Conservation (phyloP, 179 eudicot species). For the Spergularia azorica region DNA sequence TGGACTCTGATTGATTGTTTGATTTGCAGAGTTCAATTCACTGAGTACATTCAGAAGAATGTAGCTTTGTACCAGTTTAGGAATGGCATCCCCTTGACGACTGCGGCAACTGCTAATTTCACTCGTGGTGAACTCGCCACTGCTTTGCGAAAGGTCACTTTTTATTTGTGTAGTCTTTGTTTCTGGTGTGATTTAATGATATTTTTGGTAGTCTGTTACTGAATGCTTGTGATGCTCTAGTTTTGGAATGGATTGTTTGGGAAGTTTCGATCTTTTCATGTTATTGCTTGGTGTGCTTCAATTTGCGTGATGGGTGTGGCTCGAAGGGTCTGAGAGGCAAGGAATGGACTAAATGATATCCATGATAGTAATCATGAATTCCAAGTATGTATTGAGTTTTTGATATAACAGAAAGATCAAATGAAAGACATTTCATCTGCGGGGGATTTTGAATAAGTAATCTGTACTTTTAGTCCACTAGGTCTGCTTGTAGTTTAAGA, state of each 20-base stretch:
- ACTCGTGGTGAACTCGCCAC: conserved; percentile 95
- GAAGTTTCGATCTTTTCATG: neutral
- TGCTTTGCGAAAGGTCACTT: conserved; percentile 79
- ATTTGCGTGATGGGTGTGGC: too few relatives aligned
- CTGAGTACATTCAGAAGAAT: conserved; percentile 93
- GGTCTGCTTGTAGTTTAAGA: too few relatives aligned
- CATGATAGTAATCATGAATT: neutral
- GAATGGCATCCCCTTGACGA: conserved; percentile 87
- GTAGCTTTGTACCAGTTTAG: conserved; percentile 91
- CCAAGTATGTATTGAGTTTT: neutral
- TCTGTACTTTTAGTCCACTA: too few relatives aligned
- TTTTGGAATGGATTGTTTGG: neutral
- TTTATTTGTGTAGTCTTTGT: neutral
- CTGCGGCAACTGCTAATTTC: conserved; percentile 91
- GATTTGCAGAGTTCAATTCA: conserved; percentile 71
- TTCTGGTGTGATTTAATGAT: neutral
- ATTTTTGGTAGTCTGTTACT: neutral
- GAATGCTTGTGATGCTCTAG: too few relatives aligned
- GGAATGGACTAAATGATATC: neutral
- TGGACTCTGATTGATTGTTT: neutral
- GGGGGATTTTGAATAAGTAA: neutral
- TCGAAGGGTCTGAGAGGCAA: too few relatives aligned
- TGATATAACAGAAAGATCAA: neutral
- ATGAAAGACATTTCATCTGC: neutral
- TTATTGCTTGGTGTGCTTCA: neutral